These are phyloP conservation scores for Laburnicola sp. DNA, from an alignment of 2,329 filamentous ascomycete genomes.

Conservation along the genomic window DNA sequence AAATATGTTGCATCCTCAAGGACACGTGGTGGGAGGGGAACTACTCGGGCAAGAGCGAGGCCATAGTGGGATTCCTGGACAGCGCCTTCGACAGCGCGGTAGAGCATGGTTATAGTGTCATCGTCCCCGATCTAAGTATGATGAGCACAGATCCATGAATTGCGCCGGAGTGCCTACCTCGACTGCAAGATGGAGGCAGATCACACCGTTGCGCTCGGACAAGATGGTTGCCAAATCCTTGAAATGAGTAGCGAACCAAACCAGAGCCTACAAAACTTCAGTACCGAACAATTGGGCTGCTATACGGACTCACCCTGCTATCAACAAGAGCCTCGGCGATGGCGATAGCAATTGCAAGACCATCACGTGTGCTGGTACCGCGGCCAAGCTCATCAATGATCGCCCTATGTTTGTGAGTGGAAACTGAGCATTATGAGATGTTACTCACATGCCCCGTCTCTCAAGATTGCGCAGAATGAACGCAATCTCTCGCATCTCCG, in stretches of 20 bases:
- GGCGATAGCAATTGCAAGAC: slow-evolving; percentile 83
- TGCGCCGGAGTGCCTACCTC: slow-evolving; percentile 54
- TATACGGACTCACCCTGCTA: slow-evolving; percentile 50
- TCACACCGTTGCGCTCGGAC: slow-evolving; percentile 72
- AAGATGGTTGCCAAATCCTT: slow-evolving; percentile 77
- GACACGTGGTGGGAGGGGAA: slow-evolving; percentile 70
- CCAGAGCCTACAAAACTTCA: slow-evolving; percentile 57
- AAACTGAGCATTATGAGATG: background rate
- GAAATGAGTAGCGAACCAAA: slow-evolving; percentile 97
- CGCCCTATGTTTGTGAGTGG: slow-evolving; percentile 44
- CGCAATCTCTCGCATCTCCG: slow-evolving; percentile 94
- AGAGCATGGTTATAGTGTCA: slow-evolving; percentile 80
- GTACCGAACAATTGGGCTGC: background rate
- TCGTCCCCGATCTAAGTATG: slow-evolving; percentile 46
- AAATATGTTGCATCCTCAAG: slow-evolving; percentile 70
- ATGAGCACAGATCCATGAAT: slow-evolving; percentile 3
- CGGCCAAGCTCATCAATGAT: slow-evolving; percentile 92
- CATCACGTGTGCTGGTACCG: slow-evolving; percentile 86
- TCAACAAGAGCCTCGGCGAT: slow-evolving; percentile 86
- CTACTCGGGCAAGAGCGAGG: slow-evolving; percentile 73
- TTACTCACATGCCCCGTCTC: slow-evolving; percentile 62
- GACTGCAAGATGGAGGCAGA: slow-evolving; percentile 80
- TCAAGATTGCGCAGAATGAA: slow-evolving; percentile 88
- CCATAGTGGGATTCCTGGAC: slow-evolving; percentile 78
- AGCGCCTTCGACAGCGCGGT: slow-evolving; percentile 74